Conservation (phyloP, 2,329 filamentous ascomycete species). For the Grosmannia serpens region DNA sequence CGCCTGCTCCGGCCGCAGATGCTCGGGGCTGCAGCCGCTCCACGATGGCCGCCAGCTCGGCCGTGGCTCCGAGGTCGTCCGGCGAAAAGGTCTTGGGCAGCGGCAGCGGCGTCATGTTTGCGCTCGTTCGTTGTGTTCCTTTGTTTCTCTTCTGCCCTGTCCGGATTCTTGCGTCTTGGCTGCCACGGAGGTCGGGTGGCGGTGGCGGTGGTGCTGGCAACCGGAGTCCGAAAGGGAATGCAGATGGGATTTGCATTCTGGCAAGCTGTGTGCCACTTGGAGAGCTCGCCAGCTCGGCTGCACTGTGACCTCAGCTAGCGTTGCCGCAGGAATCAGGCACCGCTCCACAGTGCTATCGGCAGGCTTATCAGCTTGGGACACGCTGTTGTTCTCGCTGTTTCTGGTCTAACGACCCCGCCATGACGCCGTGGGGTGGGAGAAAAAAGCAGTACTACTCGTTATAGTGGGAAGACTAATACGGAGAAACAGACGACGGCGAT, state of each 20-base stretch:
- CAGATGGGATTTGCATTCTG: too few species aligned
- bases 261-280: not conserved
- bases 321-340: not conserved
- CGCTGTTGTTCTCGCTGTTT: constrained; percentile 3
- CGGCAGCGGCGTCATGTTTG: constrained; percentile 28
- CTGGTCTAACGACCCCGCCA: not conserved
- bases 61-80: constrained; percentile 75
- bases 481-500: not conserved
- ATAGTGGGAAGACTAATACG: not conserved
- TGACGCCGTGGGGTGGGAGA: not conserved
- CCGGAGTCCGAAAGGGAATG: too few species aligned
- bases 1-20: constrained; percentile 15
- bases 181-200: too few species aligned
- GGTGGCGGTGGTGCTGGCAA: too few species aligned
- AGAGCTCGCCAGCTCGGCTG: too few species aligned
- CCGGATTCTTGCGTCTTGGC: too few species aligned
- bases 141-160: too few species aligned
- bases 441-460: not conserved
- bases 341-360: not conserved
- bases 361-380: not conserved
- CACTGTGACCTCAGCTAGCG: not conserved
- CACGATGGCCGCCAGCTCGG: constrained; percentile 68
- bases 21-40: constrained; percentile 51
- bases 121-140: not conserved
- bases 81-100: constrained; percentile 59